A percentile compares a stretch with the other conserved stretches of the same genome.
Conservation (phyloP, 805 yeast species). For the Monosporozyma solicola region DNA sequence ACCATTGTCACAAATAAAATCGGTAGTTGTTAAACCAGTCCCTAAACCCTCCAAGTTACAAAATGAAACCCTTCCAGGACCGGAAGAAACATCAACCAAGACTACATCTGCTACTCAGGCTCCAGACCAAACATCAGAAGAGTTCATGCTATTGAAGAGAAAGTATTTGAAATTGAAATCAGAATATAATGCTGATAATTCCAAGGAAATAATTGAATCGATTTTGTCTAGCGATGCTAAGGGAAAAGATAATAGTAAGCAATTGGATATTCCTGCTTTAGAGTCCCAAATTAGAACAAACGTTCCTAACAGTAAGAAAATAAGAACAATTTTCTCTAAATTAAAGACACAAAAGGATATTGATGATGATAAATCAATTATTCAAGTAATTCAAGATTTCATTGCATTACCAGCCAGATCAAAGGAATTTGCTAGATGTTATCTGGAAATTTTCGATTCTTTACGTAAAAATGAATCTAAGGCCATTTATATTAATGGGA, state of each 20-base stretch:
- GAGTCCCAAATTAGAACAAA: constrained; percentile 25
- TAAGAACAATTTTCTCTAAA: constrained; percentile 24
- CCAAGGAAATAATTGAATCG: not conserved
- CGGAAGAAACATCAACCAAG: not conserved
- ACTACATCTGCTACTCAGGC: not conserved
- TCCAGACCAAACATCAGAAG: not conserved
- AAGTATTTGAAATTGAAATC: not conserved
- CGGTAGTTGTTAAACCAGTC: not conserved
- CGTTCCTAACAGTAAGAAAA: constrained; percentile 20
- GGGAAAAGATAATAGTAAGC: not conserved
- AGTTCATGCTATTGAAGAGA: not conserved
- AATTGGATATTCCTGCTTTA: constrained; percentile 9
- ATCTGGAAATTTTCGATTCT: constrained; percentile 58
- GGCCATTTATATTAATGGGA: constrained; percentile 84
- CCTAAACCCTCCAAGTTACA: not conserved
- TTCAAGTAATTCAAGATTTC: constrained; percentile 25
- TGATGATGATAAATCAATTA: constrained; percentile 1
- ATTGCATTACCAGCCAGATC: constrained; percentile 68
- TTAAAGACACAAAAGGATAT: constrained; percentile 9
- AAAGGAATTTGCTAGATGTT: constrained; percentile 62
- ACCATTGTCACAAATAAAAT: not conserved
- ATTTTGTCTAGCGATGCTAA: not conserved
- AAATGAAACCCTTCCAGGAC: too few relatives aligned
- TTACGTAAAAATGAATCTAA: constrained; percentile 65
- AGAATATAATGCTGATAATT: not conserved